Base-by-base conservation (phyloP, 768 basidiomycete genomes). In the Lactifluus piperatus region DNA sequence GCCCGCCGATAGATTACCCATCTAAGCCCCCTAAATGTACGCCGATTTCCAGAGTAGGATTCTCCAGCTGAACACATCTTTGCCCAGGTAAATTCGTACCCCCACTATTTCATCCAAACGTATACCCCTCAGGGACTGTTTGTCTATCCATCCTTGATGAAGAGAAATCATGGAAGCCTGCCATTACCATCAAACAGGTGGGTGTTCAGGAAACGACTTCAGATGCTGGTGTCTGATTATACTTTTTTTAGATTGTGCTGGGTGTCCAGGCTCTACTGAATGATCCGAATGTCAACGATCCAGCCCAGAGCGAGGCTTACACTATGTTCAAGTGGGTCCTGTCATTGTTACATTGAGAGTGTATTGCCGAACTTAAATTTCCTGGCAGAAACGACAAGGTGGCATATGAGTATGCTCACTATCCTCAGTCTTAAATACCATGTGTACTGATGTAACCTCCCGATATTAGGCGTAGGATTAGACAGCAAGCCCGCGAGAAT, bases 141-240 rank as follows among this genome's bases (percentile, higher is more conserved):
- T 98, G 95, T 71, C 77, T 99, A 29, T 97, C 94, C 11, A 99
- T 99, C 68, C 75, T 99, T 54, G 95, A 98, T 68, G 97, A 99
- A 70, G 97, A 99, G 74, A 98, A 99, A 71, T 87, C 86, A 1
- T 99, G 97, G 97, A 97, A 97, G 70, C 94, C 97, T 26, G 91
- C 94, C 7, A 97, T 99, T 66, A 98, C 97, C 2, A 94, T 99
- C 75, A 99, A 98, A 72, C 97, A 98, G 81, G 95, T 89, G 26
- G 39, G 74, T 64, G 34, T 56, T 47, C 5, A 47, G 32, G 11
- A n/a, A 32, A 30, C 26, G 8, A 32, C 27, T n/a, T 29, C 50
- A 13, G 44, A 32, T 48, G 27, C 10, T 32, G 51, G 39, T 44
- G 36, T 37, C 36, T 55, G 14, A 51, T 47, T 27, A 10, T 20